Evolutionary conservation across 257 asterid species (phyloP).

Genomic region (Ehretia macrophylla): DNA sequence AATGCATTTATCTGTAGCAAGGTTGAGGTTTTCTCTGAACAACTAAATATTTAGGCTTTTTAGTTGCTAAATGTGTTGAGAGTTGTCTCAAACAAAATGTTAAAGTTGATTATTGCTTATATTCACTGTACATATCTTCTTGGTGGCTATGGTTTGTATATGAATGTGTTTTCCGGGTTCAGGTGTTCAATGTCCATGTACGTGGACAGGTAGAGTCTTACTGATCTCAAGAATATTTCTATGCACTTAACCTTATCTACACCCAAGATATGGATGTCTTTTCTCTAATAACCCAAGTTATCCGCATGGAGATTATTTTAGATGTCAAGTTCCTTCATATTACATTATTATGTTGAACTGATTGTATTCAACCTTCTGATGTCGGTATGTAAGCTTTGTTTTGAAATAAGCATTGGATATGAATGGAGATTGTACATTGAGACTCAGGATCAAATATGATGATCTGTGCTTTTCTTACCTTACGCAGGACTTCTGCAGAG

Average conservation of each 20-base stretch:
- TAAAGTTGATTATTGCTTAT: background rate
- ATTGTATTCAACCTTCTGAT: too few species aligned
- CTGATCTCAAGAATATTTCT: too few species aligned
- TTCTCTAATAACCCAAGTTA: too few species aligned
- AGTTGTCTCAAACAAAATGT: background rate
- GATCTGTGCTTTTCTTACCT: background rate
- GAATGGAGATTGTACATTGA: background rate
- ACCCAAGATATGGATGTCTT: too few species aligned
- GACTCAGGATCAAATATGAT: background rate
- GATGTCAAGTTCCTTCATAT: too few species aligned
- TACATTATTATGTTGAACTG: too few species aligned
- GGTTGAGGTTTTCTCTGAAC: background rate
- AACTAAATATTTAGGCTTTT: background rate
- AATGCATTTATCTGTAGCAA: background rate
- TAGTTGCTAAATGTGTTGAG: background rate
- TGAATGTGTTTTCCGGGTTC: background rate
- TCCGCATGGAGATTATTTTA: too few species aligned
- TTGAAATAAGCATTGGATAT: background rate
- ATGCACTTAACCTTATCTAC: too few species aligned
- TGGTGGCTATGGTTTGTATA: background rate
- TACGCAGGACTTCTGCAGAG: slow-evolving; percentile 67
- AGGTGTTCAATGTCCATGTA: background rate
- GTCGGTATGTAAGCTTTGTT: too few species aligned
- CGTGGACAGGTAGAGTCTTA: too few species aligned
- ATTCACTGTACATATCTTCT: background rate